Evolutionary conservation across 179 eudicot genomes (phyloP).

Genomic region (Carnegiea gigantea): DNA sequence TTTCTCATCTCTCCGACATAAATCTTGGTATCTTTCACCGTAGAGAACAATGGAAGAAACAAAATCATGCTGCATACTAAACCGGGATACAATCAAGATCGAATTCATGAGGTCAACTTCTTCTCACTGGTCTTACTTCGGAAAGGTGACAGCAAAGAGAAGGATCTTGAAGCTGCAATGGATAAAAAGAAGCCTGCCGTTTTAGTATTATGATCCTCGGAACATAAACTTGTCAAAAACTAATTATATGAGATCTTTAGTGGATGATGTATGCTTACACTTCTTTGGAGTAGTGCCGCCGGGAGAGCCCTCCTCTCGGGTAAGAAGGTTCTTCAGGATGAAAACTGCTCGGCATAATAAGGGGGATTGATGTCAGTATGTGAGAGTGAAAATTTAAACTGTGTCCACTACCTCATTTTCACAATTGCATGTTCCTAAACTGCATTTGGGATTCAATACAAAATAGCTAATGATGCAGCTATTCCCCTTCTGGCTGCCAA

Average conservation of each 20-base stretch:
- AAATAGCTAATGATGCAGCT: background rate
- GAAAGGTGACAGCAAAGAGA: slow-evolving; percentile 82
- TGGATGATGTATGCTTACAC: slow-evolving; percentile 45
- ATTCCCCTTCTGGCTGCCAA: no score
- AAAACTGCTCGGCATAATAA: slow-evolving; percentile 25
- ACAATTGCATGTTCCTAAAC: background rate
- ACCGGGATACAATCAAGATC: background rate
- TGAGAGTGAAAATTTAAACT: no score
- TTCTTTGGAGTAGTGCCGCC: slow-evolving; percentile 56
- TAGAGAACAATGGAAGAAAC: slow-evolving; percentile 5
- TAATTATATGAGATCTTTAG: background rate
- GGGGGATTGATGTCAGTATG: background rate
- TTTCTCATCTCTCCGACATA: slow-evolving; percentile 2
- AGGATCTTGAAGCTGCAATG: slow-evolving; percentile 74
- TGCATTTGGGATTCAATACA: background rate
- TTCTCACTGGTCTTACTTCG: slow-evolving; percentile 74
- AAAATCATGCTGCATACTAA: slow-evolving; percentile 20
- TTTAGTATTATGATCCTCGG: background rate
- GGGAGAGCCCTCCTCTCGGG: slow-evolving; percentile 55
- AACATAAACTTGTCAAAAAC: background rate
- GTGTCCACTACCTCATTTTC: background rate
- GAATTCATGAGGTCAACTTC: slow-evolving; percentile 43
- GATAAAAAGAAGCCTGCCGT: slow-evolving; percentile 15
- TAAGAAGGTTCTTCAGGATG: slow-evolving; percentile 76
- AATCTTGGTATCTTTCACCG: background rate